Percentiles rank a stretch among this genome's conserved stretches.
These are phyloP conservation scores for Neofusicoccum umdonicola DNA, from an alignment of 2,329 filamentous ascomycete species.

Conservation along the genomic window DNA sequence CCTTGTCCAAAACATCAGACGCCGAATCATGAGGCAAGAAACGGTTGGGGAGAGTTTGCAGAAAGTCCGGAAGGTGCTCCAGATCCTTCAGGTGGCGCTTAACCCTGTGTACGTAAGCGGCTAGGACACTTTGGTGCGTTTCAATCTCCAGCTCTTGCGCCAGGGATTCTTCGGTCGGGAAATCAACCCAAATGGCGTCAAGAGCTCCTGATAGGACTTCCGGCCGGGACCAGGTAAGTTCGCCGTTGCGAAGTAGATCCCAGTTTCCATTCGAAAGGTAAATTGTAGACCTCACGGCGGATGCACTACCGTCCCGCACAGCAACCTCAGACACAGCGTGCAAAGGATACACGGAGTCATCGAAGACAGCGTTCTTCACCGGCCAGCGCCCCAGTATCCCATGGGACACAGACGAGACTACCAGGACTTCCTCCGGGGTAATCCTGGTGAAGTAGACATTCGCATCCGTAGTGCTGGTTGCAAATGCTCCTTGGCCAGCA, in stretches of 20 bases:
- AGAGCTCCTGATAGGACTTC: constrained; percentile 81
- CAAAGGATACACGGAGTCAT: constrained; percentile 41
- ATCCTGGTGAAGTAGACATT: constrained; percentile 89
- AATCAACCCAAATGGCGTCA: constrained; percentile 76
- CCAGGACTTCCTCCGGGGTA: constrained; percentile 68
- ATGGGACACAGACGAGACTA: constrained; percentile 75
- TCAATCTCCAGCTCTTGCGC: constrained; percentile 82
- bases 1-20: constrained; percentile 36
- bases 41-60: constrained; percentile 66
- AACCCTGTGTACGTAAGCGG: constrained; percentile 85
- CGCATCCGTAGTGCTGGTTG: constrained; percentile 71
- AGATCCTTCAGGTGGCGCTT: constrained; percentile 79
- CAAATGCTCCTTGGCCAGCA: constrained; percentile 70
- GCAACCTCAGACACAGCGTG: constrained; percentile 81
- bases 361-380: constrained; percentile 42
- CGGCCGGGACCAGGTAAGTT: constrained; percentile 72
- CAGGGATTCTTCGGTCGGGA: constrained; percentile 69
- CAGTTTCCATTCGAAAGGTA: constrained; percentile 69
- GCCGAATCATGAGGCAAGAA: constrained; percentile 63
- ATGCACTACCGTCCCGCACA: constrained; percentile 64
- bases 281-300: constrained; percentile 75
- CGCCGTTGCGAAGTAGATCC: constrained; percentile 80
- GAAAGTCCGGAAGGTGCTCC: constrained; percentile 69
- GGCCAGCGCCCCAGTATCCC: constrained; percentile 74
- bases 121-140: constrained; percentile 73